These are phyloP conservation scores for Gyrodon lividus DNA, from an alignment of 768 basidiomycete species.

Conservation along the genomic window DNA sequence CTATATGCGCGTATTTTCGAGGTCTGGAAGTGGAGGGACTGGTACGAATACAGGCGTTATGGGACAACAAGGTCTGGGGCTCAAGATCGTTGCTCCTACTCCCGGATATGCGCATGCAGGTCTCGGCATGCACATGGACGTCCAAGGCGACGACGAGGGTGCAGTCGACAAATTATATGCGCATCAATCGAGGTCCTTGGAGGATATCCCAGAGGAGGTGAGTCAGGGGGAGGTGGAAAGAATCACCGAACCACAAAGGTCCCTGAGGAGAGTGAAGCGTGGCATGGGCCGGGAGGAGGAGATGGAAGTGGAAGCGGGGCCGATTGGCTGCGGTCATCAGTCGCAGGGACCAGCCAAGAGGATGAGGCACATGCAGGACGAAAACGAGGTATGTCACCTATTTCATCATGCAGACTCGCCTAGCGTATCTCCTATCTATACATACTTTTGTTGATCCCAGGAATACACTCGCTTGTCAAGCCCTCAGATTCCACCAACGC, in stretches of 20 bases:
- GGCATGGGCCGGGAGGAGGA: slow-evolving; percentile 17
- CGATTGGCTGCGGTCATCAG: slow-evolving; percentile 1
- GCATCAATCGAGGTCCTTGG: slow-evolving; percentile 8
- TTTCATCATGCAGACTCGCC: neutral
- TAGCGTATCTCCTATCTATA: neutral
- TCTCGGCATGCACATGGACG: neutral
- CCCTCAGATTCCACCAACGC: slow-evolving; percentile 18
- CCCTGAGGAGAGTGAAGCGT: slow-evolving; percentile 13
- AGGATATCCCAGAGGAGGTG: slow-evolving; percentile 6
- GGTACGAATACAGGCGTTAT: neutral
- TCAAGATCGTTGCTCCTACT: slow-evolving; percentile 16
- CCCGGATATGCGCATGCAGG: slow-evolving; percentile 15
- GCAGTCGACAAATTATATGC: slow-evolving; percentile 7
- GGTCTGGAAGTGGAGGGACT: neutral
- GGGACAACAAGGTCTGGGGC: slow-evolving; percentile 1
- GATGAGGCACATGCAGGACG: slow-evolving; percentile 11
- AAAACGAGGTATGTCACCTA: slow-evolving; percentile 18
- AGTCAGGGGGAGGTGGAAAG: slow-evolving; percentile 7
- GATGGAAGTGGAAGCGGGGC: slow-evolving; percentile 6
- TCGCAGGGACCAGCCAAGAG: slow-evolving; percentile 16
- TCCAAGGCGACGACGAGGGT: neutral
- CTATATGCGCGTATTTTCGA: slow-evolving; percentile 25
- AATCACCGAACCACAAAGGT: neutral
- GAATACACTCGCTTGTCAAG: slow-evolving; percentile 23
- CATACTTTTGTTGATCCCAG: slow-evolving; percentile 1